These are phyloP conservation scores for Agastache rugosa DNA, from an alignment of 257 asterid genomes.

Conservation along the genomic window DNA sequence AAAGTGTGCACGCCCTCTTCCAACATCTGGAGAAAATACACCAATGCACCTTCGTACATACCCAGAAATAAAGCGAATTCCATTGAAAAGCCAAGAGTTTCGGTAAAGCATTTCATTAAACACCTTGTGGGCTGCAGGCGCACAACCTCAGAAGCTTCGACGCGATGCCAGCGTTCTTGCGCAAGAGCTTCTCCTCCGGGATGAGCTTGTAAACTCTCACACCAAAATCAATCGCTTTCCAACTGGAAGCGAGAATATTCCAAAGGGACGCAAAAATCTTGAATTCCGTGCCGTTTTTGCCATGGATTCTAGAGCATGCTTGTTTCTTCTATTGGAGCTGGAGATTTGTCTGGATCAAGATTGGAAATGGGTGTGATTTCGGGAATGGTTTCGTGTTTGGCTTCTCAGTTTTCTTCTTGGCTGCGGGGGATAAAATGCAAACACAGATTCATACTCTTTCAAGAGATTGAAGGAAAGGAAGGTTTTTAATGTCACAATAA, in stretches of 20 bases:
- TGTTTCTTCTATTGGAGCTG: conserved; percentile 56
- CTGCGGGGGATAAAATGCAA: too few relatives aligned
- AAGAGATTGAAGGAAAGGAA: too few relatives aligned
- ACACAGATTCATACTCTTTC: too few relatives aligned
- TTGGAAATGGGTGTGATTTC: conserved; percentile 63
- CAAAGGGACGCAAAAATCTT: conserved; percentile 69
- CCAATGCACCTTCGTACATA: conserved; percentile 84
- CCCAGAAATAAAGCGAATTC: conserved; percentile 85
- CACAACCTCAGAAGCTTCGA: conserved; percentile 72
- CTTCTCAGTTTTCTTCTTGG: too few relatives aligned
- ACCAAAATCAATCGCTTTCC: conserved; percentile 59
- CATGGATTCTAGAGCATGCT: conserved; percentile 72
- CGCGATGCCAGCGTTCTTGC: conserved; percentile 66
- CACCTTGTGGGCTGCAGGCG: conserved; percentile 71
- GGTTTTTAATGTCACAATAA: too few relatives aligned
- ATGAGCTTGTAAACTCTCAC: conserved; percentile 57
- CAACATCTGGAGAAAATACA: conserved; percentile 90
- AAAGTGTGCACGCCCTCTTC: conserved; percentile 89
- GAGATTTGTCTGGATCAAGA: conserved; percentile 41
- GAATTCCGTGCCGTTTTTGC: conserved; percentile 57
- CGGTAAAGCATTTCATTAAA: conserved; percentile 79
- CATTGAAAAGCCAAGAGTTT: conserved; percentile 65
- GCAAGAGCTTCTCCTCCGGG: conserved; percentile 63
- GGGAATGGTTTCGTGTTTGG: too few relatives aligned
- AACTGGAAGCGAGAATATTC: conserved; percentile 75